phyloP scores from a whole-genome alignment of 768 basidiomycete species.

The Leccinum incarnatum region DNA sequence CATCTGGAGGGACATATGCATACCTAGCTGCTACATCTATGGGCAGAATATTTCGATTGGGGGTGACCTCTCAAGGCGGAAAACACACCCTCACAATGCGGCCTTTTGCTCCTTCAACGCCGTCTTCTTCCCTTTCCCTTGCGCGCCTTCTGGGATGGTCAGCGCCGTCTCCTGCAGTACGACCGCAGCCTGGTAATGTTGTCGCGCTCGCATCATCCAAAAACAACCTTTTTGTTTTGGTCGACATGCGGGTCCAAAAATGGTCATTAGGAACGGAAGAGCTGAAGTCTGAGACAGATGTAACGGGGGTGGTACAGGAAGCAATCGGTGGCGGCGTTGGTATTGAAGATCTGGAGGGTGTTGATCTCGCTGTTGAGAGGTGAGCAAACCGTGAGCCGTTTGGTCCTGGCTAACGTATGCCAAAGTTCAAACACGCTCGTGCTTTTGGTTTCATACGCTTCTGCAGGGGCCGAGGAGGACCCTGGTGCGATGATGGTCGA shows the following conservation, averaged over 20 bases:
- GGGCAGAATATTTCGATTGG: slow-evolving; percentile 64
- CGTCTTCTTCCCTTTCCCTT: slow-evolving; percentile 41
- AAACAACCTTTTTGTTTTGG: slow-evolving; percentile 63
- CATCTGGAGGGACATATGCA: slow-evolving; percentile 10
- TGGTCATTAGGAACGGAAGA: slow-evolving; percentile 63
- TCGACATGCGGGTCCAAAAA: slow-evolving; percentile 64
- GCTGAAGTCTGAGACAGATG: slow-evolving; percentile 52
- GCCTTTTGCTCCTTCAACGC: slow-evolving; percentile 53
- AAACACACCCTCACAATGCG: slow-evolving; percentile 59
- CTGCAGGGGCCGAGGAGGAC: slow-evolving; percentile 42
- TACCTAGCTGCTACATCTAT: slow-evolving; percentile 67
- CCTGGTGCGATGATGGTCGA: slow-evolving; percentile 33
- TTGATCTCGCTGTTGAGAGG: slow-evolving; percentile 66
- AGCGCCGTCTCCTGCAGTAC: slow-evolving; percentile 35
- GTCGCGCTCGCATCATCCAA: slow-evolving; percentile 58
- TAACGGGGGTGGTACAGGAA: slow-evolving; percentile 45
- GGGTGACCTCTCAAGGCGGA: slow-evolving; percentile 64
- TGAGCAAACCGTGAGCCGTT: slow-evolving; percentile 26
- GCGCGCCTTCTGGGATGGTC: slow-evolving; percentile 43
- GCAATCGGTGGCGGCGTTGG: slow-evolving; percentile 47
- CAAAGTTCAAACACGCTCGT: slow-evolving; percentile 51
- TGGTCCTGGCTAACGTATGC: slow-evolving; percentile 13
- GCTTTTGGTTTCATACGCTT: slow-evolving; percentile 67
- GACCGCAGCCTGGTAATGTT: slow-evolving; percentile 57
- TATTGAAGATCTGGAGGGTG: slow-evolving; percentile 66